Conservation (phyloP, 148 eudicot genomes). For the Heliamphora exappendiculata region DNA sequence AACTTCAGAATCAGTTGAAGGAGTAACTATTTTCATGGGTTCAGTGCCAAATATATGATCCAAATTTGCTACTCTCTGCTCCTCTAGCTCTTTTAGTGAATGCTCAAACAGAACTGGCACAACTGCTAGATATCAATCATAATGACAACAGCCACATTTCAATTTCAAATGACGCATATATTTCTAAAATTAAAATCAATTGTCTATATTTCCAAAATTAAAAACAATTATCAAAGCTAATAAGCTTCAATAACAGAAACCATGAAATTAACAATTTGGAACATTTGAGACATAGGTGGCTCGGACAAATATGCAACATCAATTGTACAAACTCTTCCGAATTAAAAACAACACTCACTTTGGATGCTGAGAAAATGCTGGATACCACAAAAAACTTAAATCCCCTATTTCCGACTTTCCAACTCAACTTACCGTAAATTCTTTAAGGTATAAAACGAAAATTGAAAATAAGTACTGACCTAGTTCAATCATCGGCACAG, state of each 20-base stretch:
- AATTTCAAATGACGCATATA: background rate
- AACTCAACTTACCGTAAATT: background rate
- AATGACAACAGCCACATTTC: background rate
- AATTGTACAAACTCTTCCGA: background rate
- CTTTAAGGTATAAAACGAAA: background rate
- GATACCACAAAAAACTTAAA: background rate
- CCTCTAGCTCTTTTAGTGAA: slow-evolving; percentile 73
- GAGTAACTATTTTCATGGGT: slow-evolving; percentile 71
- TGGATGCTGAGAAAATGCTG: background rate
- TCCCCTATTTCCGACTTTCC: background rate
- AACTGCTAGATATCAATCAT: slow-evolving; percentile 36
- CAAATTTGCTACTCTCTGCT: slow-evolving; percentile 60
- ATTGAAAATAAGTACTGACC: background rate
- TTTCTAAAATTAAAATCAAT: background rate
- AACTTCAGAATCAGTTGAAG: slow-evolving; percentile 79
- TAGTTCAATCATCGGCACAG: background rate
- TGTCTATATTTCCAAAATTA: background rate
- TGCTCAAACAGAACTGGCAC: slow-evolving; percentile 86
- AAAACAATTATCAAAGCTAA: background rate
- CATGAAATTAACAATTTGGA: background rate
- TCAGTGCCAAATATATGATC: slow-evolving; percentile 75
- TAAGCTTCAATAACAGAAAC: background rate
- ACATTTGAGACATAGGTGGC: background rate
- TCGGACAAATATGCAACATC: background rate
- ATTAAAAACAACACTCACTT: background rate